These are phyloP conservation scores for Leccinum rimulosum DNA, from an alignment of 768 basidiomycete species.

Conservation along the genomic window DNA sequence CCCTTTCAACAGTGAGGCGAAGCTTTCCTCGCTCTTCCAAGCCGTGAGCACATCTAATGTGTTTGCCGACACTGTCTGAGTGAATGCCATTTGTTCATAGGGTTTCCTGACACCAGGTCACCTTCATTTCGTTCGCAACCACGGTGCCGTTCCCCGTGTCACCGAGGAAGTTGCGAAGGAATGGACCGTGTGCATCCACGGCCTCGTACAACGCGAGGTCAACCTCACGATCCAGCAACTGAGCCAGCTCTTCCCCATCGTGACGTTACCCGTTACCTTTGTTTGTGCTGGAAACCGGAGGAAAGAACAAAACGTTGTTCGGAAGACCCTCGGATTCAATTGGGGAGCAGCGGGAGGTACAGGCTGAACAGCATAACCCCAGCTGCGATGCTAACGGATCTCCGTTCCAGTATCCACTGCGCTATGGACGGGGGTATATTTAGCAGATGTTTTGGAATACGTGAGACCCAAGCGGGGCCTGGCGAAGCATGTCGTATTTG, in stretches of 20 bases:
- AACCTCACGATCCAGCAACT: slow-evolving; percentile 46
- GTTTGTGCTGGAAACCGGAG: slow-evolving; percentile 65
- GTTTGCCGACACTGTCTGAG: not conserved
- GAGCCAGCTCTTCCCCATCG: slow-evolving; percentile 42
- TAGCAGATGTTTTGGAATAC: slow-evolving; percentile 51
- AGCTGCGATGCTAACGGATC: not conserved
- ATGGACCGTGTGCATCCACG: slow-evolving; percentile 46
- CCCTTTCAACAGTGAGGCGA: slow-evolving; percentile 59
- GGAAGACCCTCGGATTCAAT: slow-evolving; percentile 52
- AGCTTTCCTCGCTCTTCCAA: slow-evolving; percentile 41
- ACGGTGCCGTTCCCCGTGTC: slow-evolving; percentile 55
- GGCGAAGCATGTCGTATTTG: slow-evolving; percentile 55
- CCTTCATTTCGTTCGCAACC: slow-evolving; percentile 61
- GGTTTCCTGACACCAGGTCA: slow-evolving; percentile 57
- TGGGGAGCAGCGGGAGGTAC: slow-evolving; percentile 51
- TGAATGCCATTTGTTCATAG: slow-evolving; percentile 8
- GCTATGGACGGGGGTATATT: slow-evolving; percentile 57
- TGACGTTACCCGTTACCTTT: slow-evolving; percentile 59
- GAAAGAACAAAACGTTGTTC: slow-evolving; percentile 64
- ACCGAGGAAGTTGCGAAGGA: slow-evolving; percentile 32
- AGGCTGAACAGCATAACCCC: not conserved
- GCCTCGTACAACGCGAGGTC: slow-evolving; percentile 36
- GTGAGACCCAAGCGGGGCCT: slow-evolving; percentile 36
- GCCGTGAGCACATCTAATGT: slow-evolving; percentile 23
- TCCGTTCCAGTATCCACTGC: slow-evolving; percentile 43